Conservation (phyloP, 1,284 basidiomycete species). For the Sparassis latifolia region DNA sequence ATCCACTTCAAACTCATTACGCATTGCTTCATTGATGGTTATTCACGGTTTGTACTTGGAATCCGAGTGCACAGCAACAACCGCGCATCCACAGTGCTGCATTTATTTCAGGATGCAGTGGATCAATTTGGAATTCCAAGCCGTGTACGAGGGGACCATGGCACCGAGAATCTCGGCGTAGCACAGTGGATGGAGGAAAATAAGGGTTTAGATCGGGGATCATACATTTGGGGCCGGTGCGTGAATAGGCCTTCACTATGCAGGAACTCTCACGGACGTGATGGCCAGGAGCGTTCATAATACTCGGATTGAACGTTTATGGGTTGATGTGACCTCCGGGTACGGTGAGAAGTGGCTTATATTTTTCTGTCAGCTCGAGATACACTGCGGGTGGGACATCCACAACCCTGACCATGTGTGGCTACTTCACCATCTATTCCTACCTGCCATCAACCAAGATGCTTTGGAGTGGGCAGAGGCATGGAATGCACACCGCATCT, state of each 20-base stretch:
- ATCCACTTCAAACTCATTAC: conserved; percentile 30
- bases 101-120: conserved; percentile 13
- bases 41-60: conserved; percentile 24
- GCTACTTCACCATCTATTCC: conserved; percentile 20
- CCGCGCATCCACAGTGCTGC: conserved; percentile 12
- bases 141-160: conserved; percentile 23
- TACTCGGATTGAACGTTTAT: conserved; percentile 1
- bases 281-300: conserved; percentile 11
- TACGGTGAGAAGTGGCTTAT: conserved; percentile 23
- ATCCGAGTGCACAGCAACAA: conserved; percentile 21
- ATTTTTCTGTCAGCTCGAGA: conserved; percentile 13
- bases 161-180: conserved; percentile 22
- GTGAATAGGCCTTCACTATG: conserved; percentile 1
- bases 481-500: conserved; percentile 23
- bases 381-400: conserved; percentile 6
- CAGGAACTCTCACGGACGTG: background rate
- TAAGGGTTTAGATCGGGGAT: conserved; percentile 20
- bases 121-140: conserved; percentile 15
- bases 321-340: conserved; percentile 25
- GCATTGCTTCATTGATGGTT: conserved; percentile 34
- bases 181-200: conserved; percentile 22
- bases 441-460: conserved; percentile 12
- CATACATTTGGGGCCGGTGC: conserved; percentile 33
- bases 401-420: conserved; percentile 13
- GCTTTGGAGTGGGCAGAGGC: conserved; percentile 13